Evolutionary conservation across 495 filamentous ascomycete genomes (phyloP), one percentile per base, ranked within the genome.

Genomic region (Penicillium subrubescens): DNA sequence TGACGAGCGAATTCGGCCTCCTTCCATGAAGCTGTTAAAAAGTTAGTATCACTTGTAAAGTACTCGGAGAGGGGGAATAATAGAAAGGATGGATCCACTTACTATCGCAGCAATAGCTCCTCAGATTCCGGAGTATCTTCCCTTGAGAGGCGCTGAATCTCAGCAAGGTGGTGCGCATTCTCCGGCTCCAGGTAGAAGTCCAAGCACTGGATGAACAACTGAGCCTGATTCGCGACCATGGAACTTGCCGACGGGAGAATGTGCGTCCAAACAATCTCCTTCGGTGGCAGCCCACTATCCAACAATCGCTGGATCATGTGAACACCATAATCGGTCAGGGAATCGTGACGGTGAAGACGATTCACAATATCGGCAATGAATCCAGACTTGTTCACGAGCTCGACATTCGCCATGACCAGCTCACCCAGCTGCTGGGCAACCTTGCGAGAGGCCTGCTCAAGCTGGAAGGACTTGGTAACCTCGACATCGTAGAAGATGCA

Each of bases 221-320:
- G 88, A 0, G 82, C 86, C 63, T 93, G 89, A 63, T 88, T 92
- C 1, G 90, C 85, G 11, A 90, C 84, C 70, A 86, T 85, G 21
- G 83, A 84, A 46, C 79, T 80, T 17, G 84, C 83, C n/a, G 82
- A 83, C 21, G 87, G 86, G 25, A 90, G 73, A 50, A 93, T 83
- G 54, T 92, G 88, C 15, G 81, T 83, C 88, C 89, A 93, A 3
- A 89, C 88, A 60, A 93, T 83, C 31, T 94, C 89, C 51, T 87
- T 81, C 19, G 80, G 75, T 35, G 80, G 82, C 51, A 88, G 61
- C 1, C 87, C 86, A 46, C 78, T 82, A 52, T 89, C 85, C 11
- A 89, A 77, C 57, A 95, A 73, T 5, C 83, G 79, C 74, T 89
- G 87, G 63, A 94, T 86, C 80, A 92, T 86, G 60, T 89, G 83